Evolutionary conservation across 2,329 filamentous ascomycete genomes (phyloP).

Genomic region (Pseudogymnoascus destructans): DNA sequence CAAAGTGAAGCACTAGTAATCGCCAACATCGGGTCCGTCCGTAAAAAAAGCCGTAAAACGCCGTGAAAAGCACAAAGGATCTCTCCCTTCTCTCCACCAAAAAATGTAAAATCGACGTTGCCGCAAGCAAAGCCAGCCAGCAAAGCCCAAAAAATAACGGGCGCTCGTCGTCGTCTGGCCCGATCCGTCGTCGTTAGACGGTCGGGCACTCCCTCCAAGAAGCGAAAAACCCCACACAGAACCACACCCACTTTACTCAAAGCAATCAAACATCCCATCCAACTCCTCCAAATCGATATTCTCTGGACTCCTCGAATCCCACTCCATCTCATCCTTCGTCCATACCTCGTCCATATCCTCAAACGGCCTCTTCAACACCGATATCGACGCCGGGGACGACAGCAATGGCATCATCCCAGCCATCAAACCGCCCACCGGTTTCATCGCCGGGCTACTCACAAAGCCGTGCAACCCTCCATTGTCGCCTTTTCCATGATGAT

Average conservation of each 20-base stretch:
- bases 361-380: slow-evolving; percentile 35
- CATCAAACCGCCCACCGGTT: slow-evolving; percentile 33
- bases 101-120: not conserved
- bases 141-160: slow-evolving; percentile 8
- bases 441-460: slow-evolving; percentile 43
- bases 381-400: slow-evolving; percentile 24
- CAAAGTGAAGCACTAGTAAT: not conserved
- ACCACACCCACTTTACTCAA: slow-evolving; percentile 13
- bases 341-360: slow-evolving; percentile 26
- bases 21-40: not conserved
- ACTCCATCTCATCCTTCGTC: slow-evolving; percentile 36
- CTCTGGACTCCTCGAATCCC: slow-evolving; percentile 61
- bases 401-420: slow-evolving; percentile 33
- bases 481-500: slow-evolving; percentile 16
- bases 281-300: slow-evolving; percentile 87
- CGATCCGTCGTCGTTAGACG: not conserved
- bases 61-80: not conserved
- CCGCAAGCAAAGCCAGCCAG: not conserved
- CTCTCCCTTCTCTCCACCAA: not conserved
- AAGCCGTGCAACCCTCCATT: slow-evolving; percentile 25
- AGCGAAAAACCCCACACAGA: not conserved
- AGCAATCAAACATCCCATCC: slow-evolving; percentile 70
- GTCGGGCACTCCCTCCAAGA: not conserved
- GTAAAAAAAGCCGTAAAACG: not conserved
- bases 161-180: not conserved